Base-by-base conservation (phyloP, 2,329 filamentous ascomycete species). In the Cytospora mali region DNA sequence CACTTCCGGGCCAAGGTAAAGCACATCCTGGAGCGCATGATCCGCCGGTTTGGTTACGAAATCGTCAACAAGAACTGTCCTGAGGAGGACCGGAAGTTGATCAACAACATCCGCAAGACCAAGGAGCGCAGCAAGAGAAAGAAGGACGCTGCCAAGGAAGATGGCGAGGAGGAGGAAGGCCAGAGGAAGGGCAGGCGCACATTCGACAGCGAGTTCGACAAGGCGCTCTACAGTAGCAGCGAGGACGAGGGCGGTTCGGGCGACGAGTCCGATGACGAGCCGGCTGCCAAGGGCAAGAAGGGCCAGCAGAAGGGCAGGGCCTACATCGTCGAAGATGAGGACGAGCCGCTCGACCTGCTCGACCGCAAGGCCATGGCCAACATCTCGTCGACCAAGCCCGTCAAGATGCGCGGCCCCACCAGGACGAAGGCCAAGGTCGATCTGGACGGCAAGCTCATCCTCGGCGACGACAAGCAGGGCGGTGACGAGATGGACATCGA, bases 1-100 rank as follows among this genome's bases (percentile, higher is more conserved):
- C 93, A 96, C 74, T 95, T 99, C 80, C 92, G 94, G 71, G 89
- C 91, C 55, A 99, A 98, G 81, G 93, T 99, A 69, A 98, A 97
- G 86, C 93, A 97, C 73, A 98, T 99, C 67, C 80, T 99, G 18
- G 95, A 99, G 78, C 88, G 95, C 58, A 92, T 97, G 84, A 90
- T 98, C 25, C 87, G 94, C 54, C 88, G 94, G 62, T 98, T 97
- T 72, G 93, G 95, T 54, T 90, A 90, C 52, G 89, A 94, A 2
- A 77, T 86, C 31, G 85, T 99, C 14, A 91, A 95, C 76, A 85
- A 86, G 67, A 82, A 91, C 74, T 93, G 91, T 63, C 94, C 93
- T 3, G 91, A 96, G 71, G 86, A 86, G 25, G 94, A 97, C 76
- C 88, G 88, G 69, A 99, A 98, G 76, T 81, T 99, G 61, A 89